These are phyloP conservation scores for Gyrodon lividus DNA, from an alignment of 768 basidiomycete species.

Conservation along the genomic window DNA sequence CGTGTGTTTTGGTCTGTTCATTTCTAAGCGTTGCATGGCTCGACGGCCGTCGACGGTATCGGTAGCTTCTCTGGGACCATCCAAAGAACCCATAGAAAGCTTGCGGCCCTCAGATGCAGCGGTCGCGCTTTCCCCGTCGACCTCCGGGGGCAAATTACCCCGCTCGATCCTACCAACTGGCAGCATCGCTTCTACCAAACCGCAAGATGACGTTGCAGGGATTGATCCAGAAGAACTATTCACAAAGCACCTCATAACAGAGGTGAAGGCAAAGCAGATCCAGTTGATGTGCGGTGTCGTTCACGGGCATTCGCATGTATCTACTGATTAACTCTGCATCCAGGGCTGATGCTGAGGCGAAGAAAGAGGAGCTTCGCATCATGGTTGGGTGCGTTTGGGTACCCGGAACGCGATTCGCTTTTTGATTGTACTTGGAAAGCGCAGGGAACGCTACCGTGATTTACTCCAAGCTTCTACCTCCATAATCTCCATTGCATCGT, in stretches of 20 bases:
- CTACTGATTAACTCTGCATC: slow-evolving; percentile 3
- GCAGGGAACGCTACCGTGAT: slow-evolving; percentile 88
- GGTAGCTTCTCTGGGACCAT: slow-evolving; percentile 26
- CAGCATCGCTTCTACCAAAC: slow-evolving; percentile 12
- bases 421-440: slow-evolving; percentile 51
- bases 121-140: slow-evolving; percentile 6
- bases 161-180: slow-evolving; percentile 11
- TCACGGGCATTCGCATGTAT: slow-evolving; percentile 1
- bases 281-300: slow-evolving; percentile 54
- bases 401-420: background rate
- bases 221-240: slow-evolving; percentile 76
- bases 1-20: background rate
- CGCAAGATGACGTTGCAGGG: slow-evolving; percentile 21
- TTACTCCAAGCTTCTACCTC: slow-evolving; percentile 83
- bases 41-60: slow-evolving; percentile 38
- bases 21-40: slow-evolving; percentile 33
- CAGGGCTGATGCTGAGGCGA: slow-evolving; percentile 80
- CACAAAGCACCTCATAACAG: slow-evolving; percentile 63
- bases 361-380: slow-evolving; percentile 82
- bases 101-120: slow-evolving; percentile 7
- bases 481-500: slow-evolving; percentile 72
- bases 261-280: slow-evolving; percentile 67
- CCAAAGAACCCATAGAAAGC: slow-evolving; percentile 11
- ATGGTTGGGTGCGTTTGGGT: slow-evolving; percentile 83
- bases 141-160: slow-evolving; percentile 6